Conservation (phyloP, 73 alveolate species). For the Paramecium octaurelia region DNA sequence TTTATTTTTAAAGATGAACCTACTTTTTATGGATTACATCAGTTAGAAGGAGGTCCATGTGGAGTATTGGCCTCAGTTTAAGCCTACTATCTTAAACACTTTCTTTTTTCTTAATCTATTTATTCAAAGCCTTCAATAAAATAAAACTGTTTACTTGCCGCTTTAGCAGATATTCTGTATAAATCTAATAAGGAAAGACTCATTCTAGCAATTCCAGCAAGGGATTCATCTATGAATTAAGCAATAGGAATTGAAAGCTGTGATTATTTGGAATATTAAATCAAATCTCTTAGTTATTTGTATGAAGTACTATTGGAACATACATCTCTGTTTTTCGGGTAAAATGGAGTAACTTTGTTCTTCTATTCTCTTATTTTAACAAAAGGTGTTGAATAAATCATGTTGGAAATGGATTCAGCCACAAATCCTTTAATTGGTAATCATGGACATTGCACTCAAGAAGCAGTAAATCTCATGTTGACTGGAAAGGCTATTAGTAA, state of each 20-base stretch:
- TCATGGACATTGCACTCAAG: conserved; percentile 76
- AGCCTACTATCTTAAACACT: conserved; percentile 69
- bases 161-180: conserved; percentile 47
- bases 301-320: conserved; percentile 49
- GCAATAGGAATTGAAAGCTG: conserved; percentile 48
- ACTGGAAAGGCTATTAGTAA: conserved; percentile 72
- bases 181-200: conserved; percentile 2
- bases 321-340: not conserved
- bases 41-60: conserved; percentile 83
- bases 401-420: conserved; percentile 41
- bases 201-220: not conserved
- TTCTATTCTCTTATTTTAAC: conserved; percentile 48
- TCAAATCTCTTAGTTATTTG: not conserved
- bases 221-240: not conserved
- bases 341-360: conserved; percentile 45
- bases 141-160: conserved; percentile 58
- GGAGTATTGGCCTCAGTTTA: conserved; percentile 74
- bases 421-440: conserved; percentile 54
- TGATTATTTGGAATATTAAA: conserved; percentile 12
- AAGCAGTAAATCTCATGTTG: conserved; percentile 68
- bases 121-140: not conserved
- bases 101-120: conserved; percentile 51
- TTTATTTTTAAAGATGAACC: conserved; percentile 51
- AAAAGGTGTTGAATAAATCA: conserved; percentile 33
- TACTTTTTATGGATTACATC: conserved; percentile 65